Conservation (phyloP, 2,329 filamentous ascomycete species). For the Exophiala xenobiotica region DNA sequence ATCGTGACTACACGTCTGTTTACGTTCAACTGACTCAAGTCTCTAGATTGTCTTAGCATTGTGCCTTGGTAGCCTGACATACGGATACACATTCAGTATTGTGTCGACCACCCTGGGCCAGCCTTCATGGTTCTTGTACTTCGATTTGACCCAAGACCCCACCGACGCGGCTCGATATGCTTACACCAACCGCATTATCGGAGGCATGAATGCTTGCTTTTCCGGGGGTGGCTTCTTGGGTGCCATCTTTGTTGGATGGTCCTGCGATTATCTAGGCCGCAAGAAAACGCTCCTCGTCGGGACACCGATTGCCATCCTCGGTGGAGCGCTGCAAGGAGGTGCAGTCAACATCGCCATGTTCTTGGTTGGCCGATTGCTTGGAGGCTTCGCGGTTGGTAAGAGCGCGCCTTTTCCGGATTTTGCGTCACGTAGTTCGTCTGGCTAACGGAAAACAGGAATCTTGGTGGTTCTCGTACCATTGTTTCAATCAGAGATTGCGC, state of each 20-base stretch:
- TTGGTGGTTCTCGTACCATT: conserved; percentile 3
- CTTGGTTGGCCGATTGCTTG: not conserved
- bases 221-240: conserved; percentile 9
- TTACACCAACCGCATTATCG: conserved; percentile 41
- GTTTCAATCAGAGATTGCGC: conserved; percentile 8
- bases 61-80: conserved; percentile 35
- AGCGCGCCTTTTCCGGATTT: too few relatives aligned
- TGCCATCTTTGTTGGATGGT: conserved; percentile 2
- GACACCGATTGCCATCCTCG: not conserved
- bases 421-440: not conserved
- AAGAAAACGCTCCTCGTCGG: conserved; percentile 3
- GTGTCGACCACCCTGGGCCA: conserved; percentile 54
- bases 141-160: conserved; percentile 38
- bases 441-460: not conserved
- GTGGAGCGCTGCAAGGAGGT: not conserved
- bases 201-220: conserved; percentile 3
- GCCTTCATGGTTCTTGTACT: conserved; percentile 52
- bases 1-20: too few relatives aligned
- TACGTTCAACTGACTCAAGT: too few relatives aligned
- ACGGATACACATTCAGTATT: conserved; percentile 52
- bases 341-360: conserved; percentile 9
- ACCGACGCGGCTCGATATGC: conserved; percentile 1
- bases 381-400: conserved; percentile 2
- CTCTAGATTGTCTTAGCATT: conserved; percentile 7
- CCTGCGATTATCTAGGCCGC: conserved; percentile 3